Conservation (phyloP, 352 stramenopile genomes). For the Blastocystis sp. region DNA sequence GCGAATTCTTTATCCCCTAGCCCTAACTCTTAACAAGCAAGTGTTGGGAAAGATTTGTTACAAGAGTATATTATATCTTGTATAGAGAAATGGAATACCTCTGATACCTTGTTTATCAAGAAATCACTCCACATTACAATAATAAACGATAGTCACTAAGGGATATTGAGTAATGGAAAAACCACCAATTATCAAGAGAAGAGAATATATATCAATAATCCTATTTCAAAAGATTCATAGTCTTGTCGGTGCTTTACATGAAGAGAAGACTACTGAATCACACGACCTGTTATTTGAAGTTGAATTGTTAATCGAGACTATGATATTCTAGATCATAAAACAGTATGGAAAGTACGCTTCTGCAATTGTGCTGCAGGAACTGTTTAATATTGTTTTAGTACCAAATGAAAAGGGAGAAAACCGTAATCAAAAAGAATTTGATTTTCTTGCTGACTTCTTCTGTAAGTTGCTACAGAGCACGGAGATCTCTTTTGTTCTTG, state of each 20-base stretch:
- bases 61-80: too few relatives aligned
- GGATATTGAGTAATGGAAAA: neutral
- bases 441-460: neutral
- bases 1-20: too few relatives aligned
- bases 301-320: neutral
- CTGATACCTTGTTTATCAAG: neutral
- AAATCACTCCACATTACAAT: neutral
- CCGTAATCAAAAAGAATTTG: neutral
- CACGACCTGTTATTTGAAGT: neutral
- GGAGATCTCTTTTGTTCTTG: neutral
- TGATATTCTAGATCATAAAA: neutral
- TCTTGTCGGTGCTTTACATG: neutral
- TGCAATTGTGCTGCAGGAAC: neutral
- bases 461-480: neutral
- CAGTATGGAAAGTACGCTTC: neutral
- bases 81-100: too few relatives aligned
- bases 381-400: neutral
- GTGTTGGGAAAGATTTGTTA: too few relatives aligned
- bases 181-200: neutral
- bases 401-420: neutral
- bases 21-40: too few relatives aligned
- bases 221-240: constrained; percentile 4
- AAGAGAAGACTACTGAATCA: neutral
- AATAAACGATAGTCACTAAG: neutral
- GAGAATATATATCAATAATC: constrained; percentile 10